A percentile compares a stretch with the other conserved stretches of the same genome.
Conservation (phyloP, 2,329 filamentous ascomycete species). For the Beauveria sp. region DNA sequence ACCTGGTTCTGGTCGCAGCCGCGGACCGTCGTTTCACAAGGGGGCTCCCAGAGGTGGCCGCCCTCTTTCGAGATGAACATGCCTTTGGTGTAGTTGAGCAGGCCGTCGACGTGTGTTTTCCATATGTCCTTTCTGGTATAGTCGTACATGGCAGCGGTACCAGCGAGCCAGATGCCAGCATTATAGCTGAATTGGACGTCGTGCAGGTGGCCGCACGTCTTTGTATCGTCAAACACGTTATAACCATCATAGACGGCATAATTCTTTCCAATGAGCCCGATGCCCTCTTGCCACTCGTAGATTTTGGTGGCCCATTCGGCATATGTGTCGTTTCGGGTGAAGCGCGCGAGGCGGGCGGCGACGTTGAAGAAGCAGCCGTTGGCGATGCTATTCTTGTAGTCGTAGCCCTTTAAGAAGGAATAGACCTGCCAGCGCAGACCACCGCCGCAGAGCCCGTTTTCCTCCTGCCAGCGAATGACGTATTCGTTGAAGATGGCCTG, state of each 20-base stretch:
- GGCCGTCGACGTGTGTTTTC: conserved; percentile 50
- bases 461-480: conserved; percentile 60
- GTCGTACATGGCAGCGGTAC: conserved; percentile 53
- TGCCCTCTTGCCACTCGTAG: conserved; percentile 55
- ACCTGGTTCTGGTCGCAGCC: conserved; percentile 55
- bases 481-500: conserved; percentile 79
- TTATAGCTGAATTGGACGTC: conserved; percentile 63
- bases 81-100: conserved; percentile 41
- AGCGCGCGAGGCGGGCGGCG: conserved; percentile 64
- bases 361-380: conserved; percentile 66
- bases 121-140: conserved; percentile 46
- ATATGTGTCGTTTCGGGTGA: conserved; percentile 74
- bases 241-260: conserved; percentile 47
- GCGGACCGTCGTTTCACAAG: conserved; percentile 48
- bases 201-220: conserved; percentile 45
- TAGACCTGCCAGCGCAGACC: conserved; percentile 85
- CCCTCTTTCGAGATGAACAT: conserved; percentile 49
- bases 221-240: conserved; percentile 27
- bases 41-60: conserved; percentile 49
- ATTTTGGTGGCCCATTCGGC: conserved; percentile 64
- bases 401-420: conserved; percentile 63
- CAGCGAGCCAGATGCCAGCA: conserved; percentile 56
- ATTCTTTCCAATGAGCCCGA: conserved; percentile 47
- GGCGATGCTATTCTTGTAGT: conserved; percentile 62
- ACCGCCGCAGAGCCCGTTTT: conserved; percentile 49